Base-by-base conservation (phyloP, 2,329 filamentous ascomycete species). In the Neofusicoccum laricinum region DNA sequence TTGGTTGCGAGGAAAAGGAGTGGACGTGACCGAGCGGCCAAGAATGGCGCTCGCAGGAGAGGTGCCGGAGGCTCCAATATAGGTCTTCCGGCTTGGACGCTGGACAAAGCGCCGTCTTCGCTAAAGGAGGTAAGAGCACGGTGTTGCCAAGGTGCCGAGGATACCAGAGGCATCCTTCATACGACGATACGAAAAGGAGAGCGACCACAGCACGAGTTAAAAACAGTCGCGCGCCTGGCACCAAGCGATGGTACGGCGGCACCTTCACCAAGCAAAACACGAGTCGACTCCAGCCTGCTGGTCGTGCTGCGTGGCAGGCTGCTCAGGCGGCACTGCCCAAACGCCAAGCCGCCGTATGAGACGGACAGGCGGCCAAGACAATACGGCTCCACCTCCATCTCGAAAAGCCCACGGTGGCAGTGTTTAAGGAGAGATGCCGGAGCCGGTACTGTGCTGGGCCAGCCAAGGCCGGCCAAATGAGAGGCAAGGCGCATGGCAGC, bases 101-200 rank as follows among this genome's bases (percentile, higher is more conserved):
- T 59, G 41, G 40, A 36, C 55, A 21, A 59, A 59, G 46, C 40
- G 55, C 17, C 55, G 15, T 59, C 19, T 36, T 59, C 40, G 55
- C 55, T 59, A 59, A 59, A 59, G 55, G 55, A 59, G 55, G 55
- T 46, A 59, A 59, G 55, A 59, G 55, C 40, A 45, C 40, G 41
- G 55, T 59, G 55, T 59, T 46, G 55, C 55, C 55, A 59, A 59
- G 55, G 15, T 59, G 55, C 55, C 55, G 40, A 59, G 55, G 38
- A 59, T 7, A 15, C 25, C 11, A 34, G 55, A 34, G 25, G 21
- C 19, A 45, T 46, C 55, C 55, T 46, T 59, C 55, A 59, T 59
- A 45, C 25, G 25, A 25, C 38, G 40, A 59, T 46, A 59, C 55
- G 55, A 59, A 59, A 7, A 45, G 40, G 41, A 36, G 14, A 11